phyloP scores from a whole-genome alignment of 495 filamentous ascomycete species.

The Glonium stellatum region DNA sequence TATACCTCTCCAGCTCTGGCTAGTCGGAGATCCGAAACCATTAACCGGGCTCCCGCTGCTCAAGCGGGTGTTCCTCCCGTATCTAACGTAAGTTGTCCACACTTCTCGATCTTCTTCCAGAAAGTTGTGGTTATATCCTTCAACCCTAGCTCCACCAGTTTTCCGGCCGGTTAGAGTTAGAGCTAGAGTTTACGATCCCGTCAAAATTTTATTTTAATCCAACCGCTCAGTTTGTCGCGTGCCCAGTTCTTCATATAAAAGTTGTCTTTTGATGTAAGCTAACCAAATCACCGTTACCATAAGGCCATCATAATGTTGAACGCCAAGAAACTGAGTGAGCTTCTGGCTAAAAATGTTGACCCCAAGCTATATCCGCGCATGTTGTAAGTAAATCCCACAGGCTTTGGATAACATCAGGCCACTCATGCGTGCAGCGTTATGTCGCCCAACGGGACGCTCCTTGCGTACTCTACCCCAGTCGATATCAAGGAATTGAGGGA shows the following conservation, averaged over 20 bases:
- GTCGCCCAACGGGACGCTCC: conserved; percentile 38
- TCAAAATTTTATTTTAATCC: too few relatives aligned
- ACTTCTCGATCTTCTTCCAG: too few relatives aligned
- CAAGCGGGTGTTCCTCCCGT: too few relatives aligned
- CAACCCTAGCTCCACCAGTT: too few relatives aligned
- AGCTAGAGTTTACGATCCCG: too few relatives aligned
- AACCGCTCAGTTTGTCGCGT: not conserved
- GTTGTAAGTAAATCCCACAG: conserved; percentile 27
- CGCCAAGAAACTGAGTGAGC: conserved; percentile 35
- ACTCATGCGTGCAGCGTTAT: conserved; percentile 31
- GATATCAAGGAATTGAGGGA: conserved; percentile 35
- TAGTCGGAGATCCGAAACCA: too few relatives aligned
- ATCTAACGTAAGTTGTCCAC: too few relatives aligned
- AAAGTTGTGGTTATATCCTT: too few relatives aligned
- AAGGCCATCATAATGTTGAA: conserved; percentile 34
- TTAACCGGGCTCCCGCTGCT: too few relatives aligned
- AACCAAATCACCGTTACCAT: not conserved
- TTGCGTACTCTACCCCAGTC: conserved; percentile 36
- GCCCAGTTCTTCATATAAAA: not conserved
- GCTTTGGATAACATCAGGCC: not conserved
- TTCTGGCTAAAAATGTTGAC: conserved; percentile 37
- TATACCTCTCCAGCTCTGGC: too few relatives aligned
- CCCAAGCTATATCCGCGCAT: conserved; percentile 35
- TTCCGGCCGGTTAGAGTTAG: too few relatives aligned
- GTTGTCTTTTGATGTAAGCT: not conserved